Evolutionary conservation across 257 asterid species (phyloP).

Genomic region (Solanum etuberosum): DNA sequence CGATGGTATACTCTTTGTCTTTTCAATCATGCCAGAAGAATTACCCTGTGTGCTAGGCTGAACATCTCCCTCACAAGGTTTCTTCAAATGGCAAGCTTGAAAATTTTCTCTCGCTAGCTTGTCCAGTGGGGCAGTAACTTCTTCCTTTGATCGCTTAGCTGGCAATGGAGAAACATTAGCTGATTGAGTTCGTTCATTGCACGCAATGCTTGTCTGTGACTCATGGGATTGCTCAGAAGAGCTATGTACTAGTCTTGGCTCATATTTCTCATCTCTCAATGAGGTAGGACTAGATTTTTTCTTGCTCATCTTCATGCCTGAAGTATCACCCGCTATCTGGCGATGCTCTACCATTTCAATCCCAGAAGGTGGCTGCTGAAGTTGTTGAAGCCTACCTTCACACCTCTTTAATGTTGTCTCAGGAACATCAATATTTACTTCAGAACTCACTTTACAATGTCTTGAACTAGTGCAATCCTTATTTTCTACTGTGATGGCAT

Average conservation of each 20-base stretch:
- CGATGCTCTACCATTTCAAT: background rate
- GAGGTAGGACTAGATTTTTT: slow-evolving; percentile 3
- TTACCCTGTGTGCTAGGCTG: background rate
- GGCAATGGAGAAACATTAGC: background rate
- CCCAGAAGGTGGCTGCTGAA: background rate
- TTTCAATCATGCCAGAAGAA: background rate
- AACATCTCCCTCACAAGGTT: background rate
- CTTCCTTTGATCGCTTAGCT: background rate
- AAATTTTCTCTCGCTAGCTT: background rate
- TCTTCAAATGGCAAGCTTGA: background rate
- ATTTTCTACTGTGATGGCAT: background rate
- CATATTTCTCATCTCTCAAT: background rate
- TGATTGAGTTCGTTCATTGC: background rate
- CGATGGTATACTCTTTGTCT: background rate
- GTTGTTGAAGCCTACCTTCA: background rate
- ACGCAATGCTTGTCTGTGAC: background rate
- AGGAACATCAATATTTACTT: background rate
- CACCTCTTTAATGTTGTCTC: background rate
- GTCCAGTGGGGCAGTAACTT: background rate
- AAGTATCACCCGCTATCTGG: background rate
- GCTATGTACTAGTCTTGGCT: slow-evolving; percentile 1
- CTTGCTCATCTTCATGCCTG: background rate
- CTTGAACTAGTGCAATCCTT: background rate
- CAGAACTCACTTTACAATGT: background rate
- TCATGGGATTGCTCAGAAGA: slow-evolving; percentile 1